Evolutionary conservation across 441 rosid species (phyloP), one percentile per base, ranked within the genome.

Genomic region (Melastoma candidum): DNA sequence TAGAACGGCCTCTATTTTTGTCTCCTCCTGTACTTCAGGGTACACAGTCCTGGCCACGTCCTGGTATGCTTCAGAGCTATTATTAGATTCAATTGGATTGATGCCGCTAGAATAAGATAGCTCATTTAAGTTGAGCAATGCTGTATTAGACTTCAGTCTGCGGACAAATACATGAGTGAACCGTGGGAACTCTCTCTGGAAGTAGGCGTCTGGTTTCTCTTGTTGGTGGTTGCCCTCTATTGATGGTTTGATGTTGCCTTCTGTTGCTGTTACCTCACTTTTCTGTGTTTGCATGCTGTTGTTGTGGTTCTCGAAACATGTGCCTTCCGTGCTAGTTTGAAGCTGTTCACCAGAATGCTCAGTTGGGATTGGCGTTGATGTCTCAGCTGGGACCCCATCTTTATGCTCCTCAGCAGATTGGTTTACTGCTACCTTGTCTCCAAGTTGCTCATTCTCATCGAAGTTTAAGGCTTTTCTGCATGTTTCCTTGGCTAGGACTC

Each of bases 1-100:
- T 54, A 71, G 83, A 47, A 72, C 80, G 48, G 74, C 76, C 24
- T 65, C 81, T 2, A 77, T 76, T 65, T 77, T 77, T 64, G 46
- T 77, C 65, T 76, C 78, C 74, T 69, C 79, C 58, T 52, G 58
- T 51, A 65, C 61, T 12, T 52, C 64, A 4, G 74, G 68, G 56
- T 70, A 63, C 58, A 63, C 63, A 9, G 63, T 54, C 71, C 68
- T 59, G 53, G 63, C 47, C 46, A 44, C 48, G 17, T 51, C 49
- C 58, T 77, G 71, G 72, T 74, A 77, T 61, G 63, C 61, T 32
- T 57, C 56, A 56, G 68, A 57, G 54, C 58, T 69, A 65, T 72
- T 69, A 50, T 78, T 29, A 29, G 36, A 78, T 45, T 74, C 85
- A 12, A 48, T 44, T 13, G 61, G 26, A 63, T 77, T 81, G 29